These are phyloP conservation scores for Rhynchospora pubera DNA, from an alignment of 176 grass and related monocot genomes.

Conservation along the genomic window DNA sequence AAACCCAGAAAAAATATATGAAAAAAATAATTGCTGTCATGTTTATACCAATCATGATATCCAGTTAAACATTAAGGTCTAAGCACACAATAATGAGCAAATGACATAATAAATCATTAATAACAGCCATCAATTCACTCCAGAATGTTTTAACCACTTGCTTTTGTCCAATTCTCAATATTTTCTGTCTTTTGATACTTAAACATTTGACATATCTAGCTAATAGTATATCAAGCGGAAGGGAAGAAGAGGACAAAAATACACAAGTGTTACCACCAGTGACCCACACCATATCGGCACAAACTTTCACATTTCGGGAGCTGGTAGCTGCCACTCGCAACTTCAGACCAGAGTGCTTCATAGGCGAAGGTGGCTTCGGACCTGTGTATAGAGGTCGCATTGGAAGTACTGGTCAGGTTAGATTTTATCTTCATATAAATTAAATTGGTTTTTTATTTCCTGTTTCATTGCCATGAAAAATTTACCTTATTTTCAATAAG, in stretches of 20 bases:
- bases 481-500: background rate
- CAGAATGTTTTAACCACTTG: background rate
- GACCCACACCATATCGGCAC: conserved; percentile 27
- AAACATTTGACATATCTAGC: conserved; percentile 2
- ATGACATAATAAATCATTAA: background rate
- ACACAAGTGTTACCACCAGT: background rate
- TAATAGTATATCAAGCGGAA: background rate
- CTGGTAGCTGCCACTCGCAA: conserved; percentile 21
- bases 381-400: conserved; percentile 26
- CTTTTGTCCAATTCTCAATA: background rate
- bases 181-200: background rate
- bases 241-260: background rate
- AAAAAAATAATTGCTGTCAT: background rate
- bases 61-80: background rate
- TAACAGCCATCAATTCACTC: background rate
- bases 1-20: background rate
- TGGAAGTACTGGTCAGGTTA: conserved; percentile 29
- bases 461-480: background rate
- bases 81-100: background rate
- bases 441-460: background rate
- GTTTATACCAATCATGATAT: background rate
- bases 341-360: conserved; percentile 32
- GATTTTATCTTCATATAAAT: conserved; percentile 2
- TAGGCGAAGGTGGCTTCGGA: conserved; percentile 27
- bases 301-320: conserved; percentile 30